A percentile compares a stretch with the other conserved stretches of the same genome.
Conservation (phyloP, 2,329 filamentous ascomycete genomes). For the Cladosporium phlei region DNA sequence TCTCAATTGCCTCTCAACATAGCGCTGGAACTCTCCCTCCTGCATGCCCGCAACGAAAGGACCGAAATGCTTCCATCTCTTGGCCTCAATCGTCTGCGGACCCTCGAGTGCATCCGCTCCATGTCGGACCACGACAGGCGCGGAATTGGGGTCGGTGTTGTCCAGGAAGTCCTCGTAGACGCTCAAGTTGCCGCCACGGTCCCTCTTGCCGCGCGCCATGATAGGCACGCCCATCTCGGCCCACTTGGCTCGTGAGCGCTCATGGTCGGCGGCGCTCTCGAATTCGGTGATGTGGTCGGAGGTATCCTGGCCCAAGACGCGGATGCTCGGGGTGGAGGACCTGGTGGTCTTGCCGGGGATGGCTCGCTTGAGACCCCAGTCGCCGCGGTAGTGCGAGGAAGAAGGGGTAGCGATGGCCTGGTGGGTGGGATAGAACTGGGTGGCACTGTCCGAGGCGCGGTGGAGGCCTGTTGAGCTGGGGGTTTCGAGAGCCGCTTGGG, state of each 20-base stretch:
- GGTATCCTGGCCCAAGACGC: slow-evolving; percentile 74
- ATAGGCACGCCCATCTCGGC: slow-evolving; percentile 74
- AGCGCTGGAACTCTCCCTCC: slow-evolving; percentile 51
- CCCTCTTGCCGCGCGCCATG: slow-evolving; percentile 37
- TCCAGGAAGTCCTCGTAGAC: slow-evolving; percentile 42
- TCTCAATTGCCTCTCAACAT: slow-evolving; percentile 43
- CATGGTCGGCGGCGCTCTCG: slow-evolving; percentile 74
- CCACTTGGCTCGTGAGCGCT: slow-evolving; percentile 76
- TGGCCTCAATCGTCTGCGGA: slow-evolving; percentile 18
- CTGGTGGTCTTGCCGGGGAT: slow-evolving; percentile 72
- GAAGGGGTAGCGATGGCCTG: slow-evolving; percentile 76
- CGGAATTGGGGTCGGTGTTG: slow-evolving; percentile 35
- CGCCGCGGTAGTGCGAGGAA: slow-evolving; percentile 68
- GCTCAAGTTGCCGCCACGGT: slow-evolving; percentile 23
- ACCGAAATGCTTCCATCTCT: slow-evolving; percentile 54
- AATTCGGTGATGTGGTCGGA: slow-evolving; percentile 88
- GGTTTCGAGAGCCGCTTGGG: slow-evolving; percentile 48
- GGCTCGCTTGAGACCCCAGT: slow-evolving; percentile 89
- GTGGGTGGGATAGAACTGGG: slow-evolving; percentile 71
- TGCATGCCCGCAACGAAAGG: slow-evolving; percentile 56
- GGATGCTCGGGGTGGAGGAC: slow-evolving; percentile 65
- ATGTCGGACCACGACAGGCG: slow-evolving; percentile 18
- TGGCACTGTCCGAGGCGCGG: slow-evolving; percentile 63
- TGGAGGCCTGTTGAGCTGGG: slow-evolving; percentile 45
- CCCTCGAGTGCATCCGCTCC: slow-evolving; percentile 17